Base-by-base conservation (phyloP, 2,329 filamentous ascomycete species). In the Spiromastix sp. region DNA sequence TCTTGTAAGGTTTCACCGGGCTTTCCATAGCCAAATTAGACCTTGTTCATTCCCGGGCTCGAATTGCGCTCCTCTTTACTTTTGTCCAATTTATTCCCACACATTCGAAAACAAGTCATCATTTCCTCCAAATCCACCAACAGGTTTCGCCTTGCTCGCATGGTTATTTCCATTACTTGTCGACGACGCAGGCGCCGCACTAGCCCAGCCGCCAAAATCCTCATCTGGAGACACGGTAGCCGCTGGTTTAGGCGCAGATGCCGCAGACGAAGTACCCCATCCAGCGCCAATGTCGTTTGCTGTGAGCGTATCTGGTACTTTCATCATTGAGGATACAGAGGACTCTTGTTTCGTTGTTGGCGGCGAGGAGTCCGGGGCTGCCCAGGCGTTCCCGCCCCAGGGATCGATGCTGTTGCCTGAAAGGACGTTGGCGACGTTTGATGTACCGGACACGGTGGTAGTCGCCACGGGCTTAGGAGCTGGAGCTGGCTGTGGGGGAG, bases 21-120 rank as follows among this genome's bases (percentile, higher is more conserved):
- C n/a, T n/a, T n/a, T n/a, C n/a, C n/a, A n/a, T n/a, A n/a, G n/a
- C n/a, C n/a, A n/a, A n/a, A n/a, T n/a, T n/a, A n/a, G n/a, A n/a
- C n/a, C n/a, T n/a, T n/a, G n/a, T n/a, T n/a, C n/a, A n/a, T n/a
- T n/a, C n/a, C n/a, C n/a, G n/a, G n/a, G n/a, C n/a, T n/a, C n/a
- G n/a, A n/a, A n/a, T n/a, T n/a, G n/a, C n/a, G n/a, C n/a, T n/a
- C n/a, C n/a, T n/a, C n/a, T n/a, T n/a, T n/a, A n/a, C n/a, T n/a
- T n/a, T n/a, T n/a, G n/a, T 24, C 21, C 21, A 7, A 31, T 34
- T 48, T 64, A 95, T 64, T 86, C 74, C 89, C 89, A 96, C 32
- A 96, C 89, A 59, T 96, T 96, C 20, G 81, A 86, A 61, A 96
- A 96, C 50, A 96, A 59, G 63, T 96, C 89, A 46, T 95, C 89